A percentile compares a stretch with the other conserved stretches of the same genome.
Conservation (phyloP, 2,329 filamentous ascomycete species). For the Cryphonectria radicalis region DNA sequence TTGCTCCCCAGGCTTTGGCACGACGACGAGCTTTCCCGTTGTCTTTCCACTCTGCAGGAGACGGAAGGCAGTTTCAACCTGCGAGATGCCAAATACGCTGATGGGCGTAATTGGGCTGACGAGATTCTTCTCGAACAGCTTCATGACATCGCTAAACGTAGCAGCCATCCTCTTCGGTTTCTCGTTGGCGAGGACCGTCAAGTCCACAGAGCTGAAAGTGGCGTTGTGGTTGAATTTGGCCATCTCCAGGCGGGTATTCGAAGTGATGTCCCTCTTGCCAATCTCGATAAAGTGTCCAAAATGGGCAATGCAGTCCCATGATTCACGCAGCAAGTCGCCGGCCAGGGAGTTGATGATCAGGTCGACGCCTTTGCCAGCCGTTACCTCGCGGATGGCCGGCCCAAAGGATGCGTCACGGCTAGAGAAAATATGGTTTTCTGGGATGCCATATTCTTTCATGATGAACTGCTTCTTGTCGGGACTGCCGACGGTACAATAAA, state of each 20-base stretch:
- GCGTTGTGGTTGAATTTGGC: constrained; percentile 21
- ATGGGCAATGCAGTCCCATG: constrained; percentile 21
- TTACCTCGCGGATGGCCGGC: constrained; percentile 8
- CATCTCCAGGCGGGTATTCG: constrained; percentile 20
- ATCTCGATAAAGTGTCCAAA: constrained; percentile 27
- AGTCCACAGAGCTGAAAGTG: constrained; percentile 27
- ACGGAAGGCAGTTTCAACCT: constrained; percentile 44
- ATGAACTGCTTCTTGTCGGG: constrained; percentile 38
- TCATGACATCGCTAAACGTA: not conserved
- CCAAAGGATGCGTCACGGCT: constrained; percentile 8
- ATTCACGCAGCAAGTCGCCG: constrained; percentile 18
- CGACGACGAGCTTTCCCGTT: constrained; percentile 44
- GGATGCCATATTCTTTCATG: constrained; percentile 20
- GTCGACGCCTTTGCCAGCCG: constrained; percentile 13
- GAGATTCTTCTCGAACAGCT: not conserved
- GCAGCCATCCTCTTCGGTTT: constrained; percentile 5
- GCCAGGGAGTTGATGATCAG: constrained; percentile 27
- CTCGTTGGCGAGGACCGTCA: constrained; percentile 10
- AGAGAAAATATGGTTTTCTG: constrained; percentile 32
- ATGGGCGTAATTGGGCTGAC: constrained; percentile 28
- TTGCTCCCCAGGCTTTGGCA: constrained; percentile 19
- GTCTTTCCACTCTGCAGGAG: constrained; percentile 36
- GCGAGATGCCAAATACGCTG: constrained; percentile 26
- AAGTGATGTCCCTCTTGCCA: constrained; percentile 21
- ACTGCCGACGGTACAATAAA: constrained; percentile 39